Base-by-base conservation (phyloP, 129 eudicot species). In the Apium graveolens region DNA sequence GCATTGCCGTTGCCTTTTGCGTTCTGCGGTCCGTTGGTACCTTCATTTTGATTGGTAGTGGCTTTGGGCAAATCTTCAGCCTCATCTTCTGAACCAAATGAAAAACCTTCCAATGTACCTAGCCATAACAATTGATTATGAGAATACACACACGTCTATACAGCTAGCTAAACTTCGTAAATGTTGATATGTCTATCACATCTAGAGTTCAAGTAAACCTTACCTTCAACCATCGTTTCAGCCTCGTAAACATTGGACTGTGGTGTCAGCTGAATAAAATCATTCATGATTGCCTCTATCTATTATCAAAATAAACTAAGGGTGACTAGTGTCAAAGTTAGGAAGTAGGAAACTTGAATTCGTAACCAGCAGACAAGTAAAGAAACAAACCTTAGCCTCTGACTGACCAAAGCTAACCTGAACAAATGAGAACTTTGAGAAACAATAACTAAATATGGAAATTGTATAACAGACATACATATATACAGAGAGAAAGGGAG, bases 221-320 rank as follows among this genome's bases (percentile, higher is more conserved):
- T 46, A 95, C 98, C 98, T 95, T 90, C 98, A 80, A 95, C 92
- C 97, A 92, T 95, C 74, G 99, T 95, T 85, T 95, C 99, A 45
- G 97, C 96, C 73, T 88, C 95, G 48, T 88, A 95, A 74, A 95
- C 97, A 85, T 90, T 95, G 42, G 99, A 92, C 80, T 88, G 92
- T 80, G 98, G 87, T 78, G 84, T 87, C 90, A 90, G 89, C 90
- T 90, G 99, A 84, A 92, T 90, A 78, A 91, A 95, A 85, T 95
- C 99, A 78, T 91, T 88, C 96, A 90, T 90, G 80, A 95, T 91
- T 68, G 99, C 99, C 84, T 91, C 99, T 75, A 95, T 83, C 97
- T 95, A 90, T 76, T 51, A 76, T 9, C 60, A 75, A 65, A 81
- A 51, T 55, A 65, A 21, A 51, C 44, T 51, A 29, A 32, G 34